These are phyloP conservation scores for Plasmodium inui DNA, from an alignment of 169 alveolate genomes.

Conservation along the genomic window DNA sequence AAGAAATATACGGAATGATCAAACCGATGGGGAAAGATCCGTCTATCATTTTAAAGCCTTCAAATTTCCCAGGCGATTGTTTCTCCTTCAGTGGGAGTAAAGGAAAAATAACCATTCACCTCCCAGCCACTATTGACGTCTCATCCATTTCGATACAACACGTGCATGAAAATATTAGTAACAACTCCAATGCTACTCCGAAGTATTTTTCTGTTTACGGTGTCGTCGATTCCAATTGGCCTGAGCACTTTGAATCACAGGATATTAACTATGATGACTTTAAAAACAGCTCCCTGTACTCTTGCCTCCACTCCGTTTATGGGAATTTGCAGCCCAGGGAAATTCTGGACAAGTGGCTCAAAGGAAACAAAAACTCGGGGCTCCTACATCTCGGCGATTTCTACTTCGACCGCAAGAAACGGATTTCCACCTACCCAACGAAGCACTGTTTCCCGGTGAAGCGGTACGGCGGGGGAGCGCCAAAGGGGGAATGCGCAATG, in stretches of 20 bases:
- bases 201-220: slow-evolving; percentile 75
- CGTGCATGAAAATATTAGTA: slow-evolving; percentile 74
- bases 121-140: slow-evolving; percentile 71
- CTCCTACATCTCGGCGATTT: slow-evolving; percentile 66
- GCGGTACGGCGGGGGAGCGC: slow-evolving; percentile 2
- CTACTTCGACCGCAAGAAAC: slow-evolving; percentile 66
- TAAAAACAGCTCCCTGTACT: slow-evolving; percentile 66
- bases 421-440: slow-evolving; percentile 58
- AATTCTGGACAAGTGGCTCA: slow-evolving; percentile 57
- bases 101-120: slow-evolving; percentile 70
- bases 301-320: slow-evolving; percentile 58
- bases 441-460: slow-evolving; percentile 64
- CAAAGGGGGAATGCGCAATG: background rate
- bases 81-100: slow-evolving; percentile 65
- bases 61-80: slow-evolving; percentile 74
- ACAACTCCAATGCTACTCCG: slow-evolving; percentile 66
- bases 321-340: slow-evolving; percentile 26
- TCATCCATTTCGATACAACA: slow-evolving; percentile 69
- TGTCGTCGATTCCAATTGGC: slow-evolving; percentile 69
- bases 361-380: slow-evolving; percentile 27
- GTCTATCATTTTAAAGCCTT: slow-evolving; percentile 57
- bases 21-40: slow-evolving; percentile 77
- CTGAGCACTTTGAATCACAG: slow-evolving; percentile 52
- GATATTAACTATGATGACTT: slow-evolving; percentile 62
- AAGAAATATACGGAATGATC: slow-evolving; percentile 75